Conservation (phyloP, 345 rosid genomes). For the Rubroshorea leprosula region DNA sequence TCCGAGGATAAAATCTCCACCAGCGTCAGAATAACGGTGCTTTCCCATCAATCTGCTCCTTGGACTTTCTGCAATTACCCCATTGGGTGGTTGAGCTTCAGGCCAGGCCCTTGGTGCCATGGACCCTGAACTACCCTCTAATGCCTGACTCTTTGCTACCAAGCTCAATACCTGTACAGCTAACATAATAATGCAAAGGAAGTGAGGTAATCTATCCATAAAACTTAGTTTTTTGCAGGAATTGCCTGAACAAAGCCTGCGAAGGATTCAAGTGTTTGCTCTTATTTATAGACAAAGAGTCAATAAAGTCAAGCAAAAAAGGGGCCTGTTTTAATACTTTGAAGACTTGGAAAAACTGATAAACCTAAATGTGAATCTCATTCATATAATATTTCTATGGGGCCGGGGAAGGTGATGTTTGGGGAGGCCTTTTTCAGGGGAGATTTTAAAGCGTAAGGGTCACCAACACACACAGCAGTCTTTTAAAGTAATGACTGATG, state of each 20-base stretch:
- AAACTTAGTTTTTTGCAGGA: no score
- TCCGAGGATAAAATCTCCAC: constrained; percentile 37
- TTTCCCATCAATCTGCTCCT: constrained; percentile 18
- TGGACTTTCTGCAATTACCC: constrained; percentile 9
- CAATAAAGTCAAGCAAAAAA: not conserved
- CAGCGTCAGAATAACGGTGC: constrained; percentile 22
- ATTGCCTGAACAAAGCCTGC: no score
- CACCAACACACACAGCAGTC: not conserved
- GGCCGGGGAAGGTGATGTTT: constrained; percentile 3
- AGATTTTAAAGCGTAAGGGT: not conserved
- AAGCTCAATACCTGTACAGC: constrained; percentile 7
- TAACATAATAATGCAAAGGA: constrained; percentile 4
- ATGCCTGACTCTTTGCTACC: not conserved
- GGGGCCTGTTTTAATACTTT: not conserved
- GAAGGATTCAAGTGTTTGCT: not conserved
- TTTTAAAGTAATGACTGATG: not conserved
- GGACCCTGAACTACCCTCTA: not conserved
- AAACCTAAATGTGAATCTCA: not conserved
- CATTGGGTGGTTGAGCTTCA: constrained; percentile 17
- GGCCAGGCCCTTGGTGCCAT: constrained; percentile 10
- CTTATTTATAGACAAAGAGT: not conserved
- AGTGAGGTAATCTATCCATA: constrained; percentile 16
- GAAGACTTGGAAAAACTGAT: constrained; percentile 3
- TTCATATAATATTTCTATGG: no score
- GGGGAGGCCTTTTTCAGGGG: constrained; percentile 9